These are phyloP conservation scores for Agastache rugosa DNA, from an alignment of 257 asterid genomes.

Conservation along the genomic window DNA sequence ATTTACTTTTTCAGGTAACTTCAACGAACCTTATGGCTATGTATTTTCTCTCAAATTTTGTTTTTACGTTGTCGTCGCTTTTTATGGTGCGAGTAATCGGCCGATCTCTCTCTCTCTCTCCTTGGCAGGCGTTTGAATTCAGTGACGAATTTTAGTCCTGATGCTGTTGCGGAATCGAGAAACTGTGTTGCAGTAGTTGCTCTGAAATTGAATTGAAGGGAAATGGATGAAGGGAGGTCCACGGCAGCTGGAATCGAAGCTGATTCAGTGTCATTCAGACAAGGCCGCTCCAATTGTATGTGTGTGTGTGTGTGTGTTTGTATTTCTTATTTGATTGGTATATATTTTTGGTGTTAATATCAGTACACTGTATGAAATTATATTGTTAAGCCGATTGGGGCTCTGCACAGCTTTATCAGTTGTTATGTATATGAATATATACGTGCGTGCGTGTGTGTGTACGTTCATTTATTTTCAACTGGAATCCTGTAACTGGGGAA, in stretches of 20 bases:
- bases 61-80: background rate
- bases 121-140: slow-evolving; percentile 12
- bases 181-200: slow-evolving; percentile 19
- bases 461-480: background rate
- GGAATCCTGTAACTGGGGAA: background rate
- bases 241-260: slow-evolving; percentile 38
- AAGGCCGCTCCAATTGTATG: slow-evolving; percentile 47
- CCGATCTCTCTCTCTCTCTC: background rate
- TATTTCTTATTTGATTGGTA: background rate
- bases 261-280: slow-evolving; percentile 39
- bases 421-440: background rate
- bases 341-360: background rate
- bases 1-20: background rate
- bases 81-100: background rate
- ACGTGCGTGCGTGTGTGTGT: background rate
- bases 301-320: background rate
- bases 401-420: background rate
- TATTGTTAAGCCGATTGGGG: background rate
- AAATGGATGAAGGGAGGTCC: slow-evolving; percentile 46
- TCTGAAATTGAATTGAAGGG: slow-evolving; percentile 41
- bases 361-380: background rate
- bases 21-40: background rate
- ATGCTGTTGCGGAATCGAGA: slow-evolving; percentile 14
- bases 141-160: slow-evolving; percentile 15
- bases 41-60: background rate